phyloP scores from a whole-genome alignment of 805 yeast species.

The Saccharomycopsis sp. region DNA sequence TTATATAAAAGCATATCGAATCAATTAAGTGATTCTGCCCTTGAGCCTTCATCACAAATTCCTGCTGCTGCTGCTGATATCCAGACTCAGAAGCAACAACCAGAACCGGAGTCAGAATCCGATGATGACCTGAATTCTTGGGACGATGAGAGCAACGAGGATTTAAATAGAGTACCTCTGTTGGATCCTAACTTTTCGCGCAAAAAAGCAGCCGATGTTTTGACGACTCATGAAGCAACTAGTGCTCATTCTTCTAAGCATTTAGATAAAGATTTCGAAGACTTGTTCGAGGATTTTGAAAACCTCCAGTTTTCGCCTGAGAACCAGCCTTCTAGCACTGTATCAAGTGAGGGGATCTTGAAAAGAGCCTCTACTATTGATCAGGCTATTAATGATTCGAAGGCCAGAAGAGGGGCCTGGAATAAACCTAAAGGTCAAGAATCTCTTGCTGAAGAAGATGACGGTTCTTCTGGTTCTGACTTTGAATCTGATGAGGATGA shows the following conservation, averaged over 20 bases:
- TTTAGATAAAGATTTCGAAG: constrained; percentile 19
- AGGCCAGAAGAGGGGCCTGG: neutral
- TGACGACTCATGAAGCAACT: neutral
- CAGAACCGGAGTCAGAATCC: neutral
- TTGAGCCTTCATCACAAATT: no score
- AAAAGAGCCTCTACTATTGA: neutral
- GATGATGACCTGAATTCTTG: neutral
- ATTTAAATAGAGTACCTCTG: neutral
- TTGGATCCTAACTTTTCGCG: constrained; percentile 2
- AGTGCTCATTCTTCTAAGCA: constrained; percentile 1
- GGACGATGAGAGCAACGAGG: neutral
- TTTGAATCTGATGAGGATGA: neutral
- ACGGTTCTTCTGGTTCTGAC: neutral
- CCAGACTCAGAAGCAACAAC: no score
- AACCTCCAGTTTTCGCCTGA: constrained; percentile 7
- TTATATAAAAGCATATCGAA: constrained; percentile 14
- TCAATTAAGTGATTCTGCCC: constrained; percentile 2
- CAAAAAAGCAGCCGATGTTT: neutral
- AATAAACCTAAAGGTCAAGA: neutral
- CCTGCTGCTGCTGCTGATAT: no score
- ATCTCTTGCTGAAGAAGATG: constrained; percentile 2
- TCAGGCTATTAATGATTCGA: neutral
- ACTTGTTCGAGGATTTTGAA: constrained; percentile 20
- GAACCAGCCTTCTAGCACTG: neutral
- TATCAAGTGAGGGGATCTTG: neutral